A percentile compares a stretch with the other conserved stretches of the same genome.
phyloP scores from a whole-genome alignment of 345 rosid species.

The Cochlearia excelsa region DNA sequence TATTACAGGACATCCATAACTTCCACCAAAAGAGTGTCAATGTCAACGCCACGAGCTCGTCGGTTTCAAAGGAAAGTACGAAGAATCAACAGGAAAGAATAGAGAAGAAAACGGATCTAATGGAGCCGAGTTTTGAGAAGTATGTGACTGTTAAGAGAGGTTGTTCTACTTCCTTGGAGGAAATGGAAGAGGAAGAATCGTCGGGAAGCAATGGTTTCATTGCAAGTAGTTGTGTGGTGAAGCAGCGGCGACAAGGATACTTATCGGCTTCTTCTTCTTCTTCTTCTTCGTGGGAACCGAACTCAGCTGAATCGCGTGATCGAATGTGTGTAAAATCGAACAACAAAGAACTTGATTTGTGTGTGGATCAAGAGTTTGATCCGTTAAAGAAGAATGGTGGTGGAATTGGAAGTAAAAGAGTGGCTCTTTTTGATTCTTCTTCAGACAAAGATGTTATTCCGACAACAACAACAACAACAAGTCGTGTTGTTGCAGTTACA shows the following conservation, averaged over 20 bases:
- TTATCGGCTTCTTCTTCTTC: conserved; percentile 44
- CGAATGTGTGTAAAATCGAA: conserved; percentile 55
- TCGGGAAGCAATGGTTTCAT: conserved; percentile 85
- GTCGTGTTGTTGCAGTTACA: conserved; percentile 34
- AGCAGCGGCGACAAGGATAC: conserved; percentile 53
- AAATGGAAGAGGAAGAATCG: conserved; percentile 78
- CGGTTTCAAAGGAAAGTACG: conserved; percentile 67
- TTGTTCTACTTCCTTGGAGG: conserved; percentile 40
- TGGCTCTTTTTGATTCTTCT: conserved; percentile 24
- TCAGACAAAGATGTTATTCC: conserved; percentile 7
- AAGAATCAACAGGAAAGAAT: conserved; percentile 41
- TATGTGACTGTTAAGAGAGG: conserved; percentile 82
- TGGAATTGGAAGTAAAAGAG: conserved; percentile 40
- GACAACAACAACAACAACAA: conserved; percentile 25
- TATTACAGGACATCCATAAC: conserved; percentile 89
- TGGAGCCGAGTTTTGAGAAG: conserved; percentile 84
- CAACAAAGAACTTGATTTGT: conserved; percentile 48
- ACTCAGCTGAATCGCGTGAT: conserved; percentile 71
- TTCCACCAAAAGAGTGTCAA: conserved; percentile 66
- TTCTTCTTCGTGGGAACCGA: conserved; percentile 69
- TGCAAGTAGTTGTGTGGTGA: conserved; percentile 39
- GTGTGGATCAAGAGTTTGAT: conserved; percentile 36
- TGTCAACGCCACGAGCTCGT: conserved; percentile 37
- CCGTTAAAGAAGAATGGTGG: conserved; percentile 38
- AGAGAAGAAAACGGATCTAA: conserved; percentile 56